phyloP scores from a whole-genome alignment of 2,329 filamentous ascomycete species.

The Colletotrichum godetiae region DNA sequence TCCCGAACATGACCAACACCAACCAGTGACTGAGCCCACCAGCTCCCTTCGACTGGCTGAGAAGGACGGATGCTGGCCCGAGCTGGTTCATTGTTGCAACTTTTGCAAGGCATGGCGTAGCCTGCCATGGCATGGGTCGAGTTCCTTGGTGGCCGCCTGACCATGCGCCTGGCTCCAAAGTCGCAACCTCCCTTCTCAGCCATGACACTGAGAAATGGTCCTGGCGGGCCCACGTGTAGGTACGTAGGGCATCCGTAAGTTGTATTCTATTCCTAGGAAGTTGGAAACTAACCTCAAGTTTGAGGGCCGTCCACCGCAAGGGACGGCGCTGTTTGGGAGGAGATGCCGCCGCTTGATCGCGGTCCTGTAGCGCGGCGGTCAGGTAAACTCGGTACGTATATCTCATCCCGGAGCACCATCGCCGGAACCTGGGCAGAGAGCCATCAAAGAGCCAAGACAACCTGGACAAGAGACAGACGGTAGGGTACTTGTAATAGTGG shows the following conservation, averaged over 20 bases:
- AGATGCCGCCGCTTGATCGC: conserved; percentile 3
- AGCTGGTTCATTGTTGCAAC: neutral
- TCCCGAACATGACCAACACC: conserved; percentile 10
- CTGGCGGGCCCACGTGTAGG: conserved; percentile 5
- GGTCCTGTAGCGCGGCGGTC: conserved; percentile 16
- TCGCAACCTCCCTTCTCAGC: neutral
- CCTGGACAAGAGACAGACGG: neutral
- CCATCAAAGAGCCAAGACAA: neutral
- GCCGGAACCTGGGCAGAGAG: neutral
- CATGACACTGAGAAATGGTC: neutral
- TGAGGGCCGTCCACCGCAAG: neutral
- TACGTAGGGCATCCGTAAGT: neutral
- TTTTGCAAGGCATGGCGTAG: neutral
- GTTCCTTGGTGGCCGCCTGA: neutral
- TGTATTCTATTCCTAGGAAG: neutral
- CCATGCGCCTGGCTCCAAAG: conserved; percentile 11
- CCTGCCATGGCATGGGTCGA: neutral
- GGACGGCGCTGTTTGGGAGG: neutral
- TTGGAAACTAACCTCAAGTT: neutral
- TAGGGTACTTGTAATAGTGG: neutral
- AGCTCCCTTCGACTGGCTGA: conserved; percentile 4
- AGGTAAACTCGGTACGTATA: conserved; percentile 6
- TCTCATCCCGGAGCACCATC: neutral
- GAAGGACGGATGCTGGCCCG: conserved; percentile 1
- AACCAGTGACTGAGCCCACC: neutral